Base-by-base conservation (phyloP, 768 basidiomycete genomes). In the Leccinum subgranulosum region DNA sequence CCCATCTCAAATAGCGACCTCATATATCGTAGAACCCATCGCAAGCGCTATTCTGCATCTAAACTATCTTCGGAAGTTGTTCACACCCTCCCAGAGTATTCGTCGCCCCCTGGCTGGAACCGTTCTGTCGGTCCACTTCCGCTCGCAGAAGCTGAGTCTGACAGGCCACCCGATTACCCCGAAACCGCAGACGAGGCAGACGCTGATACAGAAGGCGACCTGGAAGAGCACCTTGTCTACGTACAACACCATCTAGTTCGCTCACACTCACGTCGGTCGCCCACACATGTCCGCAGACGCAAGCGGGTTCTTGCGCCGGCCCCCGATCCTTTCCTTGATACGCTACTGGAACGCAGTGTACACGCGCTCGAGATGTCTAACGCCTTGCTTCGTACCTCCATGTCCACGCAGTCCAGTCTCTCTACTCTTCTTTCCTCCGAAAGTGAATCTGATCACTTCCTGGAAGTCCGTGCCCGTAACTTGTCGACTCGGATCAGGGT, bases 351-450 rank as follows among this genome's bases (percentile, higher is more conserved):
- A 57, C 84, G 91, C 60, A 91, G 89, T 61, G 88, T 93, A 14
- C 85, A 91, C 72, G 91, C 91, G 1, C 77, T 94, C 9, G 92
- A 93, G 69, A 85, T 92, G 79, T 93, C 91, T 5, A 93, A 93
- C 57, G 80, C 84, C 3, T 76, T 93, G 11, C 76, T 94, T 48
- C 86, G 90, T 66, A 85, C 84, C 12, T 87, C 88, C 21, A 86
- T 92, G 64, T 81, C 85, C 41, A 86, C 90, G 1, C 86, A 88
- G 60, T 78, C 84, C 12, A 82, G 75, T 33, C 74, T 80, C 36
- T 77, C 77, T 33, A 73, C 77, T 3, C 73, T 86, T 41, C 70
- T 87, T 29, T 76, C 79, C 23, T 65, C 78, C 15, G 83, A 82
- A 55, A 72, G 71, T 7, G 69, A 75, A 19, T 74, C 73, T 6